phyloP scores from a whole-genome alignment of 495 filamentous ascomycete species.

The Neurospora hispaniola region DNA sequence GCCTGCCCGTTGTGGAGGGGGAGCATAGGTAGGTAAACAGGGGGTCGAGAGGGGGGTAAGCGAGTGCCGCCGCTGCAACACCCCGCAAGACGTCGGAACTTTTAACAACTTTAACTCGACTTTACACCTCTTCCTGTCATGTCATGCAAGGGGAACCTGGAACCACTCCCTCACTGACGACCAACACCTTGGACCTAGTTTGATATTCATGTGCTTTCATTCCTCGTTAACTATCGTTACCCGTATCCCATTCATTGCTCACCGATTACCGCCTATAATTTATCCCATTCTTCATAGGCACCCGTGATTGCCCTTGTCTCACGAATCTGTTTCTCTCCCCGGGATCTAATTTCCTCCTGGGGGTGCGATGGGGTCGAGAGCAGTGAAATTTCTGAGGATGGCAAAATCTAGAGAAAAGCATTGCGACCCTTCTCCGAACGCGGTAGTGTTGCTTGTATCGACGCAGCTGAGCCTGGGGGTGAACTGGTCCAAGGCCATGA shows the following conservation, averaged over 20 bases:
- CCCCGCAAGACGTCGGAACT: not conserved
- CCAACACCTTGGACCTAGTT: not conserved
- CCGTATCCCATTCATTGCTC: not conserved
- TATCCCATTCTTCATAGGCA: not conserved
- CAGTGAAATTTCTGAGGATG: slow-evolving; percentile 11
- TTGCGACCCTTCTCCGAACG: slow-evolving; percentile 4
- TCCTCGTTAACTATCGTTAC: not conserved
- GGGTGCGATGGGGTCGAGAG: slow-evolving; percentile 5
- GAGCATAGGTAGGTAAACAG: not conserved
- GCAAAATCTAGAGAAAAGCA: slow-evolving; percentile 4
- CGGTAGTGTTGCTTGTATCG: slow-evolving; percentile 1
- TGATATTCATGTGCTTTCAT: not conserved
- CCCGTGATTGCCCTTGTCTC: not conserved
- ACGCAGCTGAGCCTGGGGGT: slow-evolving; percentile 9
- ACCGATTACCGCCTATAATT: not conserved
- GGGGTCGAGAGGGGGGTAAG: not conserved
- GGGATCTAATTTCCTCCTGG: not conserved
- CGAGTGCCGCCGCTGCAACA: not conserved
- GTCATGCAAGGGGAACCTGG: not conserved
- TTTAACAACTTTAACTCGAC: not conserved
- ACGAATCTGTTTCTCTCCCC: not conserved
- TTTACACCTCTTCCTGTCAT: not conserved
- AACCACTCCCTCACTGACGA: not conserved
- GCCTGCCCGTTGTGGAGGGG: not conserved
- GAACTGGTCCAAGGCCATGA: slow-evolving; percentile 14